Conservation (phyloP, 2,329 filamentous ascomycete genomes). For the Aschersonia sp. region DNA sequence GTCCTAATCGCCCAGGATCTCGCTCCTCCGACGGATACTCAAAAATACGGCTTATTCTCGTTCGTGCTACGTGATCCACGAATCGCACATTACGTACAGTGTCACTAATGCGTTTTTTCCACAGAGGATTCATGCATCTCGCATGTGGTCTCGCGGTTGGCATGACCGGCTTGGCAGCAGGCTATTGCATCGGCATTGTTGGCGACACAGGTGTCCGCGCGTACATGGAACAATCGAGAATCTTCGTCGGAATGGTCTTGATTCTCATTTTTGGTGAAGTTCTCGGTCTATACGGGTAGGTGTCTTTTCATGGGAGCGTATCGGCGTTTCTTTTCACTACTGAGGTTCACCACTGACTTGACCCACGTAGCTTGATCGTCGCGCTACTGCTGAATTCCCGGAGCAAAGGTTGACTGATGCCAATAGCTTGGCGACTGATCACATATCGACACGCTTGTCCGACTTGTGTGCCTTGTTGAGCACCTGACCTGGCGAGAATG, state of each 20-base stretch:
- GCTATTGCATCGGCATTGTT: conserved; percentile 92
- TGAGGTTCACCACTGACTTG: not conserved
- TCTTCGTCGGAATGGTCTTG: conserved; percentile 97
- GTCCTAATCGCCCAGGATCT: conserved; percentile 92
- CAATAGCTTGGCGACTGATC: not conserved
- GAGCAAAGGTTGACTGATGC: conserved; percentile 41
- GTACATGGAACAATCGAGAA: conserved; percentile 90
- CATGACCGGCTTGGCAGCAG: conserved; percentile 81
- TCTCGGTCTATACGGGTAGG: conserved; percentile 87
- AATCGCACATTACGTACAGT: not conserved
- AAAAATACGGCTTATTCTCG: conserved; percentile 73
- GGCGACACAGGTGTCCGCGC: conserved; percentile 87
- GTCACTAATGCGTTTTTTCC: not conserved
- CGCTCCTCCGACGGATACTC: conserved; percentile 45
- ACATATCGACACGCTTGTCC: no score
- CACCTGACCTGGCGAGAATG: no score
- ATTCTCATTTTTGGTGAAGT: conserved; percentile 99
- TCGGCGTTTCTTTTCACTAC: not conserved
- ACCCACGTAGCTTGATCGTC: conserved; percentile 59
- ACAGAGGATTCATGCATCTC: conserved; percentile 82
- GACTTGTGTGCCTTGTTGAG: no score
- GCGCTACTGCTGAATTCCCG: conserved; percentile 88
- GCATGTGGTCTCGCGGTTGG: conserved; percentile 84
- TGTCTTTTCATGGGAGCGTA: conserved; percentile 2
- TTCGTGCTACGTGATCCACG: conserved; percentile 23